Base-by-base conservation (phyloP, 352 stramenopile species). In the Chloridella minuta region DNA sequence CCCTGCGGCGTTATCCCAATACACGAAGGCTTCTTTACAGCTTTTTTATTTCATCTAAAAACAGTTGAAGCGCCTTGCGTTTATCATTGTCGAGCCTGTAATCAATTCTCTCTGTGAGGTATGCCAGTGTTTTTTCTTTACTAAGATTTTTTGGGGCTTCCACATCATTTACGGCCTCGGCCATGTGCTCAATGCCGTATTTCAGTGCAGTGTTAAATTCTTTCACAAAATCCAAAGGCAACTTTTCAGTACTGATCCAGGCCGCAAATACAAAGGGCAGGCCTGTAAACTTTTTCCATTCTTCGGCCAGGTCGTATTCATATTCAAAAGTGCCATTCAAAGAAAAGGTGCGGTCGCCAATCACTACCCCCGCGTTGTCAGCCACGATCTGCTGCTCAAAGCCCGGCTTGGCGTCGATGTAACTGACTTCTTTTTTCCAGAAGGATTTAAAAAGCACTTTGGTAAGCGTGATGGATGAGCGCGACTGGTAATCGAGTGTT, bases 391-490 rank as follows among this genome's bases (percentile, higher is more conserved):
- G 10, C n/a, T 66, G 10, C 40, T 66, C 40, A 66, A 66, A 66
- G 10, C 40, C 40, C 10, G 40, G 40, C 40, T 66, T 66, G 40
- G 40, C 40, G n/a, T 66, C 40, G 10, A 66, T 18, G n/a, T 18
- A 66, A 66, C 10, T 66, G n/a, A 66, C 40, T n/a, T 66, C 40
- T 66, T 66, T 10, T 66, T 66, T 66, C 40, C 40, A 66, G n/a
- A 66, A 66, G n/a, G n/a, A 66, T n/a, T 66, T 66, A 66, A 66
- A 66, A 18, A 66, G n/a, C n/a, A 66, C n/a, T 66, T 66, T 66
- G 10, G 40, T 66, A 18, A 66, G n/a, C 10, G 40, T 66, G 40
- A 66, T 66, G 10, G 40, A 66, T 10, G 40, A 66, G 10, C n/a
- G 10, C 10, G 40, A 66, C n/a, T 66, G 40, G n/a, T 66, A 66